These are phyloP conservation scores for Ophiosphaerella narmari DNA, from an alignment of 2,329 filamentous ascomycete species.

Conservation along the genomic window DNA sequence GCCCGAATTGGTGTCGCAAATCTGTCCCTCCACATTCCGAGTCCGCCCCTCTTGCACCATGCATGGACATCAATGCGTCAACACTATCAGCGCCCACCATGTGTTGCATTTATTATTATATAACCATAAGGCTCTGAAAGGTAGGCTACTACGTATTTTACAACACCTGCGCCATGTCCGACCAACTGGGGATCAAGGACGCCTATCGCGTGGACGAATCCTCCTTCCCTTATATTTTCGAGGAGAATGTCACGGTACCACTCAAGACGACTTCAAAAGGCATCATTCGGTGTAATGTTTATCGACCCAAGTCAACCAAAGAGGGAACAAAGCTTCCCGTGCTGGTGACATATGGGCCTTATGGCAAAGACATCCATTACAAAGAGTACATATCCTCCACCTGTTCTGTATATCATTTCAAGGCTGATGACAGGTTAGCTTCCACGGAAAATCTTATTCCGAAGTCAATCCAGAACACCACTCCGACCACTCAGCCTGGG, in stretches of 20 bases:
- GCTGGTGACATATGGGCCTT: conserved; percentile 72
- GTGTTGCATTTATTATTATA: conserved; percentile 18
- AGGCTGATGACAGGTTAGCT: conserved; percentile 39
- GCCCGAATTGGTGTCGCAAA: background rate
- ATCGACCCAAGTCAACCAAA: conserved; percentile 51
- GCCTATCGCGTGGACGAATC: conserved; percentile 39
- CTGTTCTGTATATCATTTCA: background rate
- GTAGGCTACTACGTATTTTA: background rate
- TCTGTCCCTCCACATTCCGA: conserved; percentile 25
- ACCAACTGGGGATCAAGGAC: conserved; percentile 37
- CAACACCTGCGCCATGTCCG: conserved; percentile 24
- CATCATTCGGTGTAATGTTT: conserved; percentile 57
- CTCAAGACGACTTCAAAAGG: conserved; percentile 47
- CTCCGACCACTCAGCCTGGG: conserved; percentile 52
- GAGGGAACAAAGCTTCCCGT: conserved; percentile 57
- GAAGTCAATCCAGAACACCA: conserved; percentile 40
- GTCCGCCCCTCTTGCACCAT: conserved; percentile 7
- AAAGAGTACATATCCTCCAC: conserved; percentile 44
- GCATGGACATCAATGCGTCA: conserved; percentile 6
- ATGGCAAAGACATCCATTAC: conserved; percentile 74
- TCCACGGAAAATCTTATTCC: conserved; percentile 56
- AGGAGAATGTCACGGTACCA: conserved; percentile 55
- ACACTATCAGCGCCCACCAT: conserved; percentile 11
- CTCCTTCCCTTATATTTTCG: conserved; percentile 54
- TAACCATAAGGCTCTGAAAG: conserved; percentile 11